Evolutionary conservation across 2,329 filamentous ascomycete genomes (phyloP).

Genomic region (Epichloe sibirici): DNA sequence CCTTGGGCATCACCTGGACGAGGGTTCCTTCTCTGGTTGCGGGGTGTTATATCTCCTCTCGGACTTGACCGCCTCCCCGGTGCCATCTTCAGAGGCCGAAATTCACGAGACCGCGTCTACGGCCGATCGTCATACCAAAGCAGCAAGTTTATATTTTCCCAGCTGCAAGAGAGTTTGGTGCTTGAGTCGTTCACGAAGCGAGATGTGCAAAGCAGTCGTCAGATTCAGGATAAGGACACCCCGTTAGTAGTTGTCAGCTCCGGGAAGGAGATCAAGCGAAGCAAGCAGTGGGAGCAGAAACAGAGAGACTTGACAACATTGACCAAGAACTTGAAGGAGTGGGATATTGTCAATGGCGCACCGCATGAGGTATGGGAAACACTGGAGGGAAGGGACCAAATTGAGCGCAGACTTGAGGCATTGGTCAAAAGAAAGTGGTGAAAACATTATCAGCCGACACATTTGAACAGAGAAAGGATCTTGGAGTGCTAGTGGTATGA

Average conservation of each 20-base stretch:
- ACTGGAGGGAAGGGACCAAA: constrained; percentile 53
- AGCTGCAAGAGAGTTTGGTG: constrained; percentile 85
- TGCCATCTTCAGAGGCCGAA: constrained; percentile 71
- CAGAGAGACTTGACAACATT: constrained; percentile 75
- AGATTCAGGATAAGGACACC: constrained; percentile 65
- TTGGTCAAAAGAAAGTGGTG: constrained; percentile 33
- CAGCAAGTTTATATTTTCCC: constrained; percentile 77
- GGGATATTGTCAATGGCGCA: constrained; percentile 78
- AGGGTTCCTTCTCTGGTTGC: constrained; percentile 78
- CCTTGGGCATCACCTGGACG: constrained; percentile 52
- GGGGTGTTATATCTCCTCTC: constrained; percentile 75
- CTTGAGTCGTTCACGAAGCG: constrained; percentile 73
- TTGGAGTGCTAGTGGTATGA: neutral
- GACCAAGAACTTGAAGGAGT: constrained; percentile 65
- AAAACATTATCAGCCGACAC: neutral
- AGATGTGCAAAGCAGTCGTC: constrained; percentile 65
- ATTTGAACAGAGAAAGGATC: neutral
- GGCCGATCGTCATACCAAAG: constrained; percentile 67
- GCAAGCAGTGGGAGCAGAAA: constrained; percentile 66
- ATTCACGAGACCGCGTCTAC: constrained; percentile 71
- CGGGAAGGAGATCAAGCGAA: constrained; percentile 53
- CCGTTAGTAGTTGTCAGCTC: constrained; percentile 76
- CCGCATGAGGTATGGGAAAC: constrained; percentile 81
- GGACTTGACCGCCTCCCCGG: constrained; percentile 71
- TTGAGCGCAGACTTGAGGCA: constrained; percentile 68